Percentiles rank a stretch among this genome's conserved stretches.
Evolutionary conservation across 2,329 filamentous ascomycete species (phyloP).

Genomic region (Venturia nashicola): DNA sequence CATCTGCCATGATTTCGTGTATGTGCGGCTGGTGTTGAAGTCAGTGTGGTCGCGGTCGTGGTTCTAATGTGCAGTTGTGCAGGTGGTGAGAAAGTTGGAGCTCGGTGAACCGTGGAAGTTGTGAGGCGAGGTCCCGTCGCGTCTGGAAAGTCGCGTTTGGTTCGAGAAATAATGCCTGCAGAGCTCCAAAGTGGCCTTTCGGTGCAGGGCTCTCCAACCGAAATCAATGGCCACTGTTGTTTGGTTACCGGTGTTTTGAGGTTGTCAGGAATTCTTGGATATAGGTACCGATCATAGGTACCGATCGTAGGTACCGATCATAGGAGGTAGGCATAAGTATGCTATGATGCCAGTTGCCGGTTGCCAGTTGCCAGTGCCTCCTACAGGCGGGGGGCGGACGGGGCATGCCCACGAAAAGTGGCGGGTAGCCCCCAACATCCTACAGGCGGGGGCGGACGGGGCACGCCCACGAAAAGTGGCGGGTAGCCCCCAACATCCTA

Average conservation of each 20-base stretch:
- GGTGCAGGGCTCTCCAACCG: too few species aligned
- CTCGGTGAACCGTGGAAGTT: background rate
- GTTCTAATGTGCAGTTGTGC: background rate
- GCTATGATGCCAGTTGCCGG: too few species aligned
- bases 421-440: background rate
- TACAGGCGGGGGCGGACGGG: too few species aligned
- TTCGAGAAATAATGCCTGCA: background rate
- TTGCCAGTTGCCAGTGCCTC: too few species aligned
- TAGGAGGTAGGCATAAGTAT: too few species aligned
- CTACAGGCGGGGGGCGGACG: too few species aligned
- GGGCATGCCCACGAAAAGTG: background rate
- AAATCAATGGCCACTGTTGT: background rate
- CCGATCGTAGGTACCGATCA: background rate
- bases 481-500: background rate
- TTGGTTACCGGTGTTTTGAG: too few species aligned
- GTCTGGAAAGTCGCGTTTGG: background rate
- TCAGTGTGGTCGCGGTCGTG: background rate
- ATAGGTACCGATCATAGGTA: too few species aligned
- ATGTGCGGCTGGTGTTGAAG: background rate
- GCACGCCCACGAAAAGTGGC: background rate
- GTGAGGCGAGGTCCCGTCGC: background rate
- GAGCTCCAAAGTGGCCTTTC: background rate
- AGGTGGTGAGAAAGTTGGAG: background rate
- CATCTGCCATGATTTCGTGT: background rate
- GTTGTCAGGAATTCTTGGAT: background rate